These are phyloP conservation scores for Emericellopsis atlantica DNA, from an alignment of 2,329 filamentous ascomycete genomes.

Conservation along the genomic window DNA sequence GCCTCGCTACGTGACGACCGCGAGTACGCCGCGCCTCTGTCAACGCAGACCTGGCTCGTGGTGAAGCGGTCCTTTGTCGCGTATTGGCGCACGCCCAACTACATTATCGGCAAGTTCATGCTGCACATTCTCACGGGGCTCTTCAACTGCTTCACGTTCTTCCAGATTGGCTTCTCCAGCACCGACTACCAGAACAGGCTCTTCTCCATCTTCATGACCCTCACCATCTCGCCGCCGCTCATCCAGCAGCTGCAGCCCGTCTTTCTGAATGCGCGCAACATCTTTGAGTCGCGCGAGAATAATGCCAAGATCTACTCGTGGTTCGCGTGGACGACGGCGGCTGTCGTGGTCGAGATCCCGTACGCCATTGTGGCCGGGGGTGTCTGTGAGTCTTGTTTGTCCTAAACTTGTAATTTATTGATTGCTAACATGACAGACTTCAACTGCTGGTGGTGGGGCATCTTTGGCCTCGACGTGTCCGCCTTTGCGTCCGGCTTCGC, in stretches of 20 bases:
- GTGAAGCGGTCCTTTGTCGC: constrained; percentile 45
- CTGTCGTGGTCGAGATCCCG: constrained; percentile 57
- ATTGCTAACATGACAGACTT: constrained; percentile 8
- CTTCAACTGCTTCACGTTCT: constrained; percentile 63
- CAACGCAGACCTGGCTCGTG: constrained; percentile 38
- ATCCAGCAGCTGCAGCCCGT: constrained; percentile 69
- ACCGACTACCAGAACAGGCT: constrained; percentile 59
- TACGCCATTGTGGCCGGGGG: constrained; percentile 51
- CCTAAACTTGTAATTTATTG: too few species aligned
- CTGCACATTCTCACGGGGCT: constrained; percentile 49
- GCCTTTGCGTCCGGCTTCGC: constrained; percentile 47
- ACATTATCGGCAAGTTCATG: constrained; percentile 49
- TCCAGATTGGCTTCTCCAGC: constrained; percentile 39
- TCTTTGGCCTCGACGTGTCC: constrained; percentile 32
- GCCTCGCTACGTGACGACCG: constrained; percentile 33
- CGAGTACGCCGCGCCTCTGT: constrained; percentile 51
- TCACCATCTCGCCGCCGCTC: constrained; percentile 61
- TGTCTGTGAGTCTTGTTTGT: constrained; percentile 6
- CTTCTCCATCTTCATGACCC: constrained; percentile 65
- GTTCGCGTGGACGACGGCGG: constrained; percentile 54
- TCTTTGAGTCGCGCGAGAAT: constrained; percentile 61
- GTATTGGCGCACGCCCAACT: constrained; percentile 55
- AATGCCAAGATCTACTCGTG: constrained; percentile 74
- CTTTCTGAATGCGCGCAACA: constrained; percentile 50
- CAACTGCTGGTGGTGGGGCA: constrained; percentile 43